These are phyloP conservation scores for Penicillium pulvis DNA, from an alignment of 495 filamentous ascomycete genomes.

Conservation along the genomic window DNA sequence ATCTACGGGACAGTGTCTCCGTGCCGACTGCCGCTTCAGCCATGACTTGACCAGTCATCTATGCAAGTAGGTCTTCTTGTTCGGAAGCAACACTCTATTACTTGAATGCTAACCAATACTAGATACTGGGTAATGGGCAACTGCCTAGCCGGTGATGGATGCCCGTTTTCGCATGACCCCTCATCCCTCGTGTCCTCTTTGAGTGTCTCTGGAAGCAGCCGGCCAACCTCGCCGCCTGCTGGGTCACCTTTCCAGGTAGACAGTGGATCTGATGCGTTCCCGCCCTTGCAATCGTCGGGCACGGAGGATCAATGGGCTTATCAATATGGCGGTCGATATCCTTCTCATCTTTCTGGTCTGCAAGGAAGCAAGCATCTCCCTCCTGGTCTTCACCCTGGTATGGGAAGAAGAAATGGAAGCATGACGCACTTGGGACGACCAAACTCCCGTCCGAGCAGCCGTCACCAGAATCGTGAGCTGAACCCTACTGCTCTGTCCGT, in stretches of 20 bases:
- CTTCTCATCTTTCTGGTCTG: constrained; percentile 32
- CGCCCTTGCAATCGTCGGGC: constrained; percentile 61
- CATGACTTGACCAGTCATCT: constrained; percentile 94
- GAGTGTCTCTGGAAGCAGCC: constrained; percentile 60
- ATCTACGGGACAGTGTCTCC: constrained; percentile 86
- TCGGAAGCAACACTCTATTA: no score
- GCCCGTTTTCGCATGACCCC: constrained; percentile 97
- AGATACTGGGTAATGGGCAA: constrained; percentile 98
- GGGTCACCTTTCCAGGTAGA: constrained; percentile 76
- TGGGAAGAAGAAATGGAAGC: constrained; percentile 55
- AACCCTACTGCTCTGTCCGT: constrained; percentile 73
- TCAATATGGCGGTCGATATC: constrained; percentile 48
- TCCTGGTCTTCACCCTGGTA: constrained; percentile 36
- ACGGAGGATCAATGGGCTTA: constrained; percentile 61
- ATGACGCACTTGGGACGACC: constrained; percentile 53
- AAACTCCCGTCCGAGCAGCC: constrained; percentile 82
- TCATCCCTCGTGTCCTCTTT: constrained; percentile 72
- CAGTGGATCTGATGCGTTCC: constrained; percentile 74
- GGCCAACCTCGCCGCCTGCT: constrained; percentile 37
- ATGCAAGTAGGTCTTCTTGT: constrained; percentile 79
- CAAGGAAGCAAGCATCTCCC: constrained; percentile 31
- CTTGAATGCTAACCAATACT: constrained; percentile 10
- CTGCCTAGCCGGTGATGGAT: constrained; percentile 91
- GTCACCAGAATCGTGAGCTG: constrained; percentile 72
- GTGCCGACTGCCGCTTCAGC: constrained; percentile 95